Evolutionary conservation across 2,329 filamentous ascomycete genomes (phyloP).

Genomic region (Fusarium palustre): DNA sequence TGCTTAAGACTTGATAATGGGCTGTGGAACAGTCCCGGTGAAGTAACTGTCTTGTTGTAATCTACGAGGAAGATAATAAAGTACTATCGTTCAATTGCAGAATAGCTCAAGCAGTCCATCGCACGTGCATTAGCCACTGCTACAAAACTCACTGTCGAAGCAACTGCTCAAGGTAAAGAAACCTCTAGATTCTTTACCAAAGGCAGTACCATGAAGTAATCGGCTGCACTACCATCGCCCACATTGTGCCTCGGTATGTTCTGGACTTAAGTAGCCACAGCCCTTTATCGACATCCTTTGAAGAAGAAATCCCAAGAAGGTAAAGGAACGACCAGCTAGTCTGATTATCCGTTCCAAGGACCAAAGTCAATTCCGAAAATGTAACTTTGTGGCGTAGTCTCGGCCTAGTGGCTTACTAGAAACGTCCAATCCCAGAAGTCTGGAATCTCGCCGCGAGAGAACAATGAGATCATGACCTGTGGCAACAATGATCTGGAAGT

Average conservation of each 20-base stretch:
- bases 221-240: too few relatives aligned
- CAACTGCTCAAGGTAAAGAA: accelerated
- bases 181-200: not conserved
- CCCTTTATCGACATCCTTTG: accelerated
- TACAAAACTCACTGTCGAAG: not conserved
- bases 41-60: not conserved
- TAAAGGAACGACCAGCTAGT: not conserved
- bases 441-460: not conserved
- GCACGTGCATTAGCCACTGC: not conserved
- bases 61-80: not conserved
- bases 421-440: not conserved
- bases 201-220: accelerated
- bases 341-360: not conserved
- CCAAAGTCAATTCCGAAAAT: not conserved
- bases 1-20: too few relatives aligned
- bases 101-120: not conserved
- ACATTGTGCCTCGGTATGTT: not conserved
- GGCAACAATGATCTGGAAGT: not conserved
- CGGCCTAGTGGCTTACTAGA: not conserved
- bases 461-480: conserved; percentile 1
- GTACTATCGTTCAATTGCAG: accelerated
- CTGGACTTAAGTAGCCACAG: not conserved
- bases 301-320: not conserved
- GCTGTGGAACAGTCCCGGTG: not conserved
- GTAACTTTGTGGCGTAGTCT: conserved; percentile 4